Percentiles rank a stretch among this genome's conserved stretches.
These are phyloP conservation scores for Sarocladiaceae sp. DNA, from an alignment of 2,329 filamentous ascomycete species.

Conservation along the genomic window DNA sequence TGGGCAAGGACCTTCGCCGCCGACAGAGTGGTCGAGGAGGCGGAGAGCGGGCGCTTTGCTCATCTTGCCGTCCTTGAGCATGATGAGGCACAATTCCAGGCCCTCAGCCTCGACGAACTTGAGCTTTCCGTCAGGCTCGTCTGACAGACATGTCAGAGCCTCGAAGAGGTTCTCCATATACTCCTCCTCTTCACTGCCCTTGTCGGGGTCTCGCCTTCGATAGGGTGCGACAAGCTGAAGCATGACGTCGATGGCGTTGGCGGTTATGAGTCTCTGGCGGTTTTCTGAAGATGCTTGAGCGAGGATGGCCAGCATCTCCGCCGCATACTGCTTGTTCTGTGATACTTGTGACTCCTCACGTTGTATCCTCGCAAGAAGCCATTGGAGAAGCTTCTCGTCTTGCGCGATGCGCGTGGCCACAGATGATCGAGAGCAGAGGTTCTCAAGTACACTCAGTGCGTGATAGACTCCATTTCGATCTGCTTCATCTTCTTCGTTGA, in stretches of 20 bases:
- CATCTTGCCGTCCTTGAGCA: constrained; percentile 83
- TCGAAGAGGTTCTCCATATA: constrained; percentile 94
- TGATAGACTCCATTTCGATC: constrained; percentile 86
- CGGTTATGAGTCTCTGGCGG: constrained; percentile 51
- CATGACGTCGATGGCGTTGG: constrained; percentile 71
- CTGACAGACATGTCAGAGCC: constrained; percentile 70
- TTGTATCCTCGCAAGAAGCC: constrained; percentile 71
- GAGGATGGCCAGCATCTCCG: constrained; percentile 85
- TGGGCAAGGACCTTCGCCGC: constrained; percentile 1
- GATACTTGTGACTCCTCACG: constrained; percentile 60
- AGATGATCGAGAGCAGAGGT: constrained; percentile 64
- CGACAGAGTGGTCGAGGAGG: constrained; percentile 71
- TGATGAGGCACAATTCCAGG: constrained; percentile 83
- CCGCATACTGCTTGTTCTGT: constrained; percentile 94
- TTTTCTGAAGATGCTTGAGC: constrained; percentile 68
- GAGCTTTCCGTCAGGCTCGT: constrained; percentile 66
- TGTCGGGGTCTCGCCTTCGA: constrained; percentile 76
- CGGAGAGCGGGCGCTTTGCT: constrained; percentile 73
- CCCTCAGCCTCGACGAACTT: constrained; percentile 88
- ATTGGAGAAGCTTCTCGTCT: constrained; percentile 62
- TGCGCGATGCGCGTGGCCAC: constrained; percentile 67
- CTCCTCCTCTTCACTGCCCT: constrained; percentile 85
- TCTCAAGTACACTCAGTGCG: constrained; percentile 76
- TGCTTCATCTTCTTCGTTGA: constrained; percentile 66
- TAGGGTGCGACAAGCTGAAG: constrained; percentile 82